These are phyloP conservation scores for Pisolithus sp. DNA, from an alignment of 768 basidiomycete genomes.

Conservation along the genomic window DNA sequence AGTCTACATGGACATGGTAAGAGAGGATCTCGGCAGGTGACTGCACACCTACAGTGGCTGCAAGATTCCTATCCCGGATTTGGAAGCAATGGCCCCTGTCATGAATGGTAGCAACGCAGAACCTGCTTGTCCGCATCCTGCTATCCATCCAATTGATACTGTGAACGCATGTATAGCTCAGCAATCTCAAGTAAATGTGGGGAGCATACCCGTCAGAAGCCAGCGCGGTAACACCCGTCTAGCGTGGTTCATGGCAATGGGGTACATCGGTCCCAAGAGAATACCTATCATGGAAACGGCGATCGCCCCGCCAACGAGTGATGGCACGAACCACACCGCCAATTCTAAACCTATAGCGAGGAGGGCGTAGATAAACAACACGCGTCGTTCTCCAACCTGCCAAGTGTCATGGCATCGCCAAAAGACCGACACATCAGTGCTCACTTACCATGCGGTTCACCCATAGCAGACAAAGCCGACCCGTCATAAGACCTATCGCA, in stretches of 20 bases:
- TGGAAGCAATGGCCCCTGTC: conserved; percentile 60
- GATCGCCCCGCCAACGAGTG: conserved; percentile 47
- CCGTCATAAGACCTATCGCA: conserved; percentile 45
- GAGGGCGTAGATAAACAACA: conserved; percentile 44
- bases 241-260: conserved; percentile 62
- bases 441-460: conserved; percentile 42
- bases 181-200: not conserved
- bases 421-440: not conserved
- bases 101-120: conserved; percentile 69
- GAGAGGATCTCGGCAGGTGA: not conserved
- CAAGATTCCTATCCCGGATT: conserved; percentile 43
- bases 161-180: not conserved
- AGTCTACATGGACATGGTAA: conserved; percentile 11
- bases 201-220: conserved; percentile 45
- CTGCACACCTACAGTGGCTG: conserved; percentile 27
- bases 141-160: conserved; percentile 62
- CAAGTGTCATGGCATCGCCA: not conserved
- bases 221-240: conserved; percentile 63
- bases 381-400: conserved; percentile 50
- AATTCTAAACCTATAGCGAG: conserved; percentile 52
- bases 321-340: conserved; percentile 51
- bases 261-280: conserved; percentile 47
- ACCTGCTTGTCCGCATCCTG: conserved; percentile 65
- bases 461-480: conserved; percentile 51
- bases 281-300: conserved; percentile 52